Base-by-base conservation (phyloP, 768 basidiomycete genomes). In the Lentinula aciculospora region DNA sequence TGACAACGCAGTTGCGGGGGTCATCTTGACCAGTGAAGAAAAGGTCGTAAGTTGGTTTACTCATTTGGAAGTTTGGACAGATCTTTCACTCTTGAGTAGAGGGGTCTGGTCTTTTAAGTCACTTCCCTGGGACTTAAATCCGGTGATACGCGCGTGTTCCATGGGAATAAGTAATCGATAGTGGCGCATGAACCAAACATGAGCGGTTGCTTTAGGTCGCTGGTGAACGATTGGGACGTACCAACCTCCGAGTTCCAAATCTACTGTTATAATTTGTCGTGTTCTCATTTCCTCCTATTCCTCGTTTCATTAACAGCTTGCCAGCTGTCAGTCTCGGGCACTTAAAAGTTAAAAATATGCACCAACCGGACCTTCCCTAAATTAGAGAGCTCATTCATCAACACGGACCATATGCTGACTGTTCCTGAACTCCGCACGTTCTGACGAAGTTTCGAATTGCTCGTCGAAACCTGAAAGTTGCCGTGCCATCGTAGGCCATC, bases 1-100 rank as follows among this genome's bases (percentile, higher is more conserved):
- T 88, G 72, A 89, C 71, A 58, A 83, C 77, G 66, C 83, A 86
- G 58, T 75, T 77, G 56, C 86, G 81, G 45, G 87, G 86, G 72
- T 89, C 80, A 68, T 85, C 83, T 66, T 74, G 74, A 56, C 86
- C 84, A 47, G 85, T 85, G 76, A 89, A 89, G 71, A 80, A 88
- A 32, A 89, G 70, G 66, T 80, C 72, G 69, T 76, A 85, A 59
- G 77, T 73, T 58, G 74, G 72, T 42, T 48, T 10, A 5, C 42
- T 27, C 75, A 74, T 71, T 54, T 17, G 62, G 37, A 53, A 37
- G 51, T 23, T 53, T 36, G 32, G 34, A 53, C 3, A 27, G 34
- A 55, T 39, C 42, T 44, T 25, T 10, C n/a, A 31, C 37, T 51
- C 58, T 45, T 56, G 59, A 55, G 54, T 54, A 58, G 39, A 15